A percentile compares a stretch with the other conserved stretches of the same genome.
These are phyloP conservation scores for Axilococcus clingmanii DNA, from an alignment of 139 green algal species.

Conservation along the genomic window DNA sequence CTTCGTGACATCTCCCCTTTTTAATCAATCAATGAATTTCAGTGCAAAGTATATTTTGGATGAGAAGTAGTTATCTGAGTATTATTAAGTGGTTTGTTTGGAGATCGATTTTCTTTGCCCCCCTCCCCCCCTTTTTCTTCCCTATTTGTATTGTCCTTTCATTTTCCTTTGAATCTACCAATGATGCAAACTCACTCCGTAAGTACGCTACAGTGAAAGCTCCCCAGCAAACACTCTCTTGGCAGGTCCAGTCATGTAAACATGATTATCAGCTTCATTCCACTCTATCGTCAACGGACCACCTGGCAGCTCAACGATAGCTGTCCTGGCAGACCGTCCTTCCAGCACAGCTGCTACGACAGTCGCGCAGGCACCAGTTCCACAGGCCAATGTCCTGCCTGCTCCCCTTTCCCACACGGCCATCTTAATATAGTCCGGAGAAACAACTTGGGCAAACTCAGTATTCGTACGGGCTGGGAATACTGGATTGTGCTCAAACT, in stretches of 20 bases:
- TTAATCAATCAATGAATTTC: no score
- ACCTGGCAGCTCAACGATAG: slow-evolving; percentile 78
- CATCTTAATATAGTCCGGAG: slow-evolving; percentile 73
- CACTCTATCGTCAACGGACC: slow-evolving; percentile 95
- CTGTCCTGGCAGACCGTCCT: slow-evolving; percentile 65
- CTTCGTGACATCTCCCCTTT: no score
- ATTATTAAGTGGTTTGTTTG: no score
- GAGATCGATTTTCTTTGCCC: no score
- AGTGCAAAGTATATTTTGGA: no score
- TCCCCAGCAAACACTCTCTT: slow-evolving; percentile 74
- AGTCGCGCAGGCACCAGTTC: slow-evolving; percentile 92
- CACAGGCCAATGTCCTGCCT: slow-evolving; percentile 89
- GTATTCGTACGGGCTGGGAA: slow-evolving; percentile 96
- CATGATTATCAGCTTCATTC: slow-evolving; percentile 71
- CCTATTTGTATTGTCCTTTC: no score
- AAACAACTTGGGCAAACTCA: slow-evolving; percentile 50
- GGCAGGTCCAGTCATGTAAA: slow-evolving; percentile 97
- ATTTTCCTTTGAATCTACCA: no score
- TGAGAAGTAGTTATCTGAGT: no score
- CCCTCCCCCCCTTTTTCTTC: no score
- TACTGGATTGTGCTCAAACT: slow-evolving; percentile 81
- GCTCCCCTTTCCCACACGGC: slow-evolving; percentile 96
- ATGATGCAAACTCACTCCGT: not conserved
- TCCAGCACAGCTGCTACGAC: slow-evolving; percentile 95
- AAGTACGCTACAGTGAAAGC: not conserved